Conservation (phyloP, 371 early-diverging fungal genomes). For the Mucor lusitanicus region DNA sequence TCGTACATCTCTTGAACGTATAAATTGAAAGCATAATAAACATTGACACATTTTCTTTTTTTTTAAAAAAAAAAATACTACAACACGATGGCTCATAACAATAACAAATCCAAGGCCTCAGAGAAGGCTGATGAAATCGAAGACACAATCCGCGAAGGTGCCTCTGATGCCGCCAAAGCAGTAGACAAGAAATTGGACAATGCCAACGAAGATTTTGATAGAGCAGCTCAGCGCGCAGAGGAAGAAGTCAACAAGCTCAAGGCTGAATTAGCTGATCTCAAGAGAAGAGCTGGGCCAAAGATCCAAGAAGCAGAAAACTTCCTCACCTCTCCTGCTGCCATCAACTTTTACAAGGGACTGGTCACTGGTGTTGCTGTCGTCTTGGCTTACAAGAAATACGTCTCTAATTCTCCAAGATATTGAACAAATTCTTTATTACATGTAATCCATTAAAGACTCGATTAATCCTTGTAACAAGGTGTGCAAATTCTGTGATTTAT, state of each 20-base stretch:
- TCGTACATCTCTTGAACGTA: not conserved
- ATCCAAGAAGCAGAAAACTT: slow-evolving; percentile 44
- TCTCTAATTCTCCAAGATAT: not conserved
- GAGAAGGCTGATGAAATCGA: slow-evolving; percentile 18
- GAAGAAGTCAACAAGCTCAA: slow-evolving; percentile 40
- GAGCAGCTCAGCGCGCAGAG: slow-evolving; percentile 32
- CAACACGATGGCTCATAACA: slow-evolving; percentile 3
- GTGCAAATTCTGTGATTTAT: not conserved
- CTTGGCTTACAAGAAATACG: slow-evolving; percentile 19
- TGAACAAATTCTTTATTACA: not conserved
- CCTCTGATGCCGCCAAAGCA: slow-evolving; percentile 3
- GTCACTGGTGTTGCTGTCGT: slow-evolving; percentile 24
- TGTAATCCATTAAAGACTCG: not conserved
- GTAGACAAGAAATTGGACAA: slow-evolving; percentile 6
- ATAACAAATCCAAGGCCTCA: not conserved
- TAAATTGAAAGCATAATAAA: not conserved
- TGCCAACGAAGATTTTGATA: slow-evolving; percentile 17
- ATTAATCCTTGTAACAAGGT: not conserved
- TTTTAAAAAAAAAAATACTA: not conserved
- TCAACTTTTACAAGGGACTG: slow-evolving; percentile 42
- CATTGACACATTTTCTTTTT: not conserved
- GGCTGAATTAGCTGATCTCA: slow-evolving; percentile 38
- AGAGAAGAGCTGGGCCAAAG: slow-evolving; percentile 37
- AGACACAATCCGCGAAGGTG: not conserved
- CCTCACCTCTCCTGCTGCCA: slow-evolving; percentile 36